phyloP scores from a whole-genome alignment of 164 flowering plant genomes.

The Macadamia integrifolia region DNA sequence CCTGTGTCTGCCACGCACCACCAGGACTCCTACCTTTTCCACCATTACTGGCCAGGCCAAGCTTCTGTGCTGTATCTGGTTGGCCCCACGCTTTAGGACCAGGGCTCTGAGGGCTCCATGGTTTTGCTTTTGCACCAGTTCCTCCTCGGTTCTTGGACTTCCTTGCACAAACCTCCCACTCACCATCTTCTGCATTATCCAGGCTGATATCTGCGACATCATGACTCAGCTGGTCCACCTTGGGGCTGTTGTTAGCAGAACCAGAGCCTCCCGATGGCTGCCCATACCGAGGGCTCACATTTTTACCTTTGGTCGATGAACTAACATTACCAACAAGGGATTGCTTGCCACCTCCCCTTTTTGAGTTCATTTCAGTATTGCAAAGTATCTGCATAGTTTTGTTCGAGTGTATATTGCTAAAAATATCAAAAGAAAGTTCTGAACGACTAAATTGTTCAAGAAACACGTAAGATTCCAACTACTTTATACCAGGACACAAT shows the following conservation, averaged over 20 bases:
- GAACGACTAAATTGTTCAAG: no score
- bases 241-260: neutral
- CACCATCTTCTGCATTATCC: slow-evolving; percentile 37
- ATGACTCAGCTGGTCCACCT: slow-evolving; percentile 27
- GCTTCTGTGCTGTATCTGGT: slow-evolving; percentile 31
- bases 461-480: no score
- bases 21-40: slow-evolving; percentile 31
- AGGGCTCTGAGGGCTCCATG: slow-evolving; percentile 33
- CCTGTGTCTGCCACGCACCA: slow-evolving; percentile 23
- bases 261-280: slow-evolving; percentile 12
- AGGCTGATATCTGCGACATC: slow-evolving; percentile 28
- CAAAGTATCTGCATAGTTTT: neutral
- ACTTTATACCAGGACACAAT: no score
- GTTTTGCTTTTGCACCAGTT: slow-evolving; percentile 28
- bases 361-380: slow-evolving; percentile 9
- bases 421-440: no score
- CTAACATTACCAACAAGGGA: slow-evolving; percentile 6
- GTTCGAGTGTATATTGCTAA: no score
- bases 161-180: slow-evolving; percentile 51
- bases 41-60: slow-evolving; percentile 21
- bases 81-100: slow-evolving; percentile 39
- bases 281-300: slow-evolving; percentile 8
- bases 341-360: slow-evolving; percentile 15
- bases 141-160: slow-evolving; percentile 54
- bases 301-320: slow-evolving; percentile 17